Base-by-base conservation (phyloP, 306 rosid genomes). In the Casuarina cunninghamiana region DNA sequence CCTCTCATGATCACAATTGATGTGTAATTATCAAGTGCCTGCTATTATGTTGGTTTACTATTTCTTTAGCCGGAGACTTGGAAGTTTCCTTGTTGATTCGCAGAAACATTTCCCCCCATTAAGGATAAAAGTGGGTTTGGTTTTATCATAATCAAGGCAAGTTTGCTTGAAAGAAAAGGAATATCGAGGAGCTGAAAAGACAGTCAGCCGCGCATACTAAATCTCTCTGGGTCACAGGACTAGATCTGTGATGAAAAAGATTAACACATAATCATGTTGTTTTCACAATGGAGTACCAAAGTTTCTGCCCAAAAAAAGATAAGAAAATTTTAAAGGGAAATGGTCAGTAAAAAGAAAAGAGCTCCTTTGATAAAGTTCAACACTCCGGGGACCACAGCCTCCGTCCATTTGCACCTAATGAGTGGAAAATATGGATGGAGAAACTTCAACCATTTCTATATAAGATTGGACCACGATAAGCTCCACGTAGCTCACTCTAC, bases 321-420 rank as follows among this genome's bases (percentile, higher is more conserved):
- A 16, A 12, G 26, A 41, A 16, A n/a, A 6, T 0, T 5, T 38
- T 32, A 5, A 46, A 6, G 38, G 16, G 62, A 12, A 55, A 58
- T 38, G 75, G 81, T 32, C 37, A 72, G 62, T 72, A 72, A 65
- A 51, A 55, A 66, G 49, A 49, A 7, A 51, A 72, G 84, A 42
- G 70, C 8, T 77, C 41, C 26, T 75, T 5, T 69, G 62, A 63
- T 70, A 82, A 82, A 70, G 76, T 80, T 74, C 65, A 53, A 66
- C 26, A 5, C 38, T 9, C 19, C 49, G 75, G 90, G 94, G 94
- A 78, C 97, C 94, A 89, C 90, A 79, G 67, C 83, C 53, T 66
- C 73, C 32, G 60, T 49, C 86, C 63, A 84, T 80, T 83, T 71
- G 62, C 90, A 91, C 91, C 93, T 82, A 89, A 86, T 78, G 51